phyloP scores from a whole-genome alignment of 1,284 basidiomycete genomes.

The Pseudozyma tsukubaensis region DNA sequence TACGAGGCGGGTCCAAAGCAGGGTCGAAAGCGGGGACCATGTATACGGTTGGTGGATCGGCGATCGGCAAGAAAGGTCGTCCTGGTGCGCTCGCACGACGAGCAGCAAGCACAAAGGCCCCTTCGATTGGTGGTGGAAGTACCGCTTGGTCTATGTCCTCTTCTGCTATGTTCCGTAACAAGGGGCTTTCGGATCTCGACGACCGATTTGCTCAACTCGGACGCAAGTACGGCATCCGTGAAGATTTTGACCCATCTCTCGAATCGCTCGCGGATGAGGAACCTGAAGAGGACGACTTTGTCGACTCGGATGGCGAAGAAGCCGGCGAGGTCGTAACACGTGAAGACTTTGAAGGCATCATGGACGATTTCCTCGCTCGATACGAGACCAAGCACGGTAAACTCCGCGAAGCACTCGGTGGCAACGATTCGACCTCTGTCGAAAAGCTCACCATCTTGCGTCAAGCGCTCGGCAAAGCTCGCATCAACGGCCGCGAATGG shows the following conservation, averaged over 20 bases:
- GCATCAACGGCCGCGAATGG: constrained; percentile 51
- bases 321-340: constrained; percentile 77
- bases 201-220: constrained; percentile 91
- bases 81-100: constrained; percentile 62
- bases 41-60: constrained; percentile 48
- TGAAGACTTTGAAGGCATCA: constrained; percentile 90
- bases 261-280: constrained; percentile 74
- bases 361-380: constrained; percentile 92
- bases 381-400: constrained; percentile 90
- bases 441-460: constrained; percentile 74
- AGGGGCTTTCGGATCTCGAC: constrained; percentile 87
- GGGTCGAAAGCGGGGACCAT: constrained; percentile 38
- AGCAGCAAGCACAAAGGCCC: constrained; percentile 58
- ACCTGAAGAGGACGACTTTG: constrained; percentile 69
- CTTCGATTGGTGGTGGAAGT: constrained; percentile 58
- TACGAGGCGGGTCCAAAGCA: constrained; percentile 34
- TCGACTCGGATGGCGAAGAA: constrained; percentile 69
- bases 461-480: constrained; percentile 57
- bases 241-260: constrained; percentile 75
- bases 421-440: constrained; percentile 71
- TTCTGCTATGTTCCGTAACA: constrained; percentile 92
- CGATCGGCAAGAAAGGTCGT: constrained; percentile 53
- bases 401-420: constrained; percentile 74
- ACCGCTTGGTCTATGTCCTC: constrained; percentile 80
- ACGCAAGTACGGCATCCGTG: constrained; percentile 48